Conservation (phyloP, 129 eudicot species). For the Chrysanthemum makinoi region DNA sequence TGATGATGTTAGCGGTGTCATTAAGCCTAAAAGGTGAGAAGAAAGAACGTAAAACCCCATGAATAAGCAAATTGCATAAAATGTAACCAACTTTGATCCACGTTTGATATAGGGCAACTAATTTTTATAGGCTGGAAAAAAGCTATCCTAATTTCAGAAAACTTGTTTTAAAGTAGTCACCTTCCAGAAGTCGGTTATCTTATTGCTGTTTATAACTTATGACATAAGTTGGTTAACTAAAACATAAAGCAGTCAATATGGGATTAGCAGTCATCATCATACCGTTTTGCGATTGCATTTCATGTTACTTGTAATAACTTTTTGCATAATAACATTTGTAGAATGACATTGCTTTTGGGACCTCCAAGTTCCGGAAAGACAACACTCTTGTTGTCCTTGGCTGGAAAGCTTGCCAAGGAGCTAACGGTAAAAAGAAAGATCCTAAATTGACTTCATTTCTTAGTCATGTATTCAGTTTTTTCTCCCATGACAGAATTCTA, state of each 20-base stretch:
- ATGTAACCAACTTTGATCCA: background rate
- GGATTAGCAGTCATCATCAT: no score
- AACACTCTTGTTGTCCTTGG: constrained; percentile 65
- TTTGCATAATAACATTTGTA: constrained; percentile 19
- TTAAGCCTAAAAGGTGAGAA: constrained; percentile 78
- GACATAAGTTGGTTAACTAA: background rate
- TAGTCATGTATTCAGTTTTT: background rate
- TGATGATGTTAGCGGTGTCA: constrained; percentile 68
- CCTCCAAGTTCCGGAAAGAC: constrained; percentile 98
- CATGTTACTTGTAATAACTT: constrained; percentile 3
- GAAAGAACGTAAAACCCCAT: constrained; percentile 9
- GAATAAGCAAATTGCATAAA: background rate
- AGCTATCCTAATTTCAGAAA: no score
- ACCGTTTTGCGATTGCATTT: constrained; percentile 5
- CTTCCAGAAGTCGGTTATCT: background rate
- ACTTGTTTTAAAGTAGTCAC: no score
- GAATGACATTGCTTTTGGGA: constrained; percentile 88
- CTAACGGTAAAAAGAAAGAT: constrained; percentile 39
- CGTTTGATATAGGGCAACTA: background rate
- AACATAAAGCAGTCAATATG: no score
- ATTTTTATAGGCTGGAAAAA: background rate
- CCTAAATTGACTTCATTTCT: background rate
- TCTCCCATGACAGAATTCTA: background rate
- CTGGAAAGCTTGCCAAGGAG: constrained; percentile 61
- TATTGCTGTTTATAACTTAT: background rate